phyloP scores from a whole-genome alignment of 202 grass and related monocot genomes.

The Panicum virgatum region DNA sequence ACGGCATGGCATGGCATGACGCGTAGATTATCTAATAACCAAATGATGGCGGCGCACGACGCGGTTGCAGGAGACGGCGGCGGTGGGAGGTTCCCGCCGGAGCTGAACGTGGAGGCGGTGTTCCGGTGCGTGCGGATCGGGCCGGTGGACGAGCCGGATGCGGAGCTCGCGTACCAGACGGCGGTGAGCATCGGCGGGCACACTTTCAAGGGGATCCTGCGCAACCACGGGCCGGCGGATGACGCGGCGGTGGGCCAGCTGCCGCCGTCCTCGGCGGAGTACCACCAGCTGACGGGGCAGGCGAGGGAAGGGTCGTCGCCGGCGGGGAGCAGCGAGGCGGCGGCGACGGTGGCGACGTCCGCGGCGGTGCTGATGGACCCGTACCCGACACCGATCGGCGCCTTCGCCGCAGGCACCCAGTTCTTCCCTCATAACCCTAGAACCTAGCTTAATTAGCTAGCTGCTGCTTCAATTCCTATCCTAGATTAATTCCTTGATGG shows the following conservation, averaged over 20 bases:
- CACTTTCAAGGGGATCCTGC: constrained; percentile 87
- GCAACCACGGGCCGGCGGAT: constrained; percentile 72
- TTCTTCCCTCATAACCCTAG: constrained; percentile 95
- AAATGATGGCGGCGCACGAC: neutral
- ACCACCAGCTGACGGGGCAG: constrained; percentile 51
- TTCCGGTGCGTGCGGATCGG: constrained; percentile 94
- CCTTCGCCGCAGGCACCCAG: constrained; percentile 88
- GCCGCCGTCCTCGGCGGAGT: constrained; percentile 41
- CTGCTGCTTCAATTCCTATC: constrained; percentile 38
- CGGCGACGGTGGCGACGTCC: constrained; percentile 38
- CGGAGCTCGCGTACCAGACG: constrained; percentile 95
- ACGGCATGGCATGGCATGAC: too few relatives aligned
- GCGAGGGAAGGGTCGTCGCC: constrained; percentile 60
- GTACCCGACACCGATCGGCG: constrained; percentile 88
- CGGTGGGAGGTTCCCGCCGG: constrained; percentile 72
- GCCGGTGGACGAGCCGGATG: constrained; percentile 81
- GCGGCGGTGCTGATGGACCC: constrained; percentile 80
- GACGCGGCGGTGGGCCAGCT: constrained; percentile 42
- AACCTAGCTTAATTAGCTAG: constrained; percentile 52
- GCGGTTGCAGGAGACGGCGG: constrained; percentile 31
- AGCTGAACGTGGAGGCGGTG: constrained; percentile 83
- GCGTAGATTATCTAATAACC: neutral
- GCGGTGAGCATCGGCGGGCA: constrained; percentile 89
- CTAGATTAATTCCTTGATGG: constrained; percentile 36
- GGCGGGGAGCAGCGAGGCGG: constrained; percentile 59